A percentile compares a stretch with the other conserved stretches of the same genome.
These are phyloP conservation scores for Malassezia vespertilionis DNA, from an alignment of 1,284 basidiomycete species.

Conservation along the genomic window DNA sequence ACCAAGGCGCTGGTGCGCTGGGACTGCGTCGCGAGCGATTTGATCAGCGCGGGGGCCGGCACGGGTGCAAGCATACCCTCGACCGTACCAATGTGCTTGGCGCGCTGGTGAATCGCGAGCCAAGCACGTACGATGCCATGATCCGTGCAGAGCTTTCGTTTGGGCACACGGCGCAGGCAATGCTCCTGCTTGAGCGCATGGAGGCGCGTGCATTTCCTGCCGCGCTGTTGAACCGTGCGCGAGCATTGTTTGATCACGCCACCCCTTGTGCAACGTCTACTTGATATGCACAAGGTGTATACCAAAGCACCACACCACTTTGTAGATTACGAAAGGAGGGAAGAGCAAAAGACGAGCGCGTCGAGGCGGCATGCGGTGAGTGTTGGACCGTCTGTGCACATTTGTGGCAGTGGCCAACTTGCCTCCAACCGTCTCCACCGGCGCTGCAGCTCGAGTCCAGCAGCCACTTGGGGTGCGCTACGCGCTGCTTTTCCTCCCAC, in stretches of 20 bases:
- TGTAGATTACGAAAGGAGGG: too few species aligned
- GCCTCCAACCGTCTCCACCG: too few species aligned
- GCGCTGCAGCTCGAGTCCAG: too few species aligned
- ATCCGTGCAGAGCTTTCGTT: slow-evolving; percentile 75
- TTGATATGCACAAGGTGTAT: not conserved
- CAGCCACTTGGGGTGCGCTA: too few species aligned
- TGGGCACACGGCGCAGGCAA: slow-evolving; percentile 62
- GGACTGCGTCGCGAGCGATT: slow-evolving; percentile 47
- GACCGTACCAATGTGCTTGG: slow-evolving; percentile 25
- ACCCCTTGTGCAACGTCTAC: not conserved
- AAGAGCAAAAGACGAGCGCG: too few species aligned
- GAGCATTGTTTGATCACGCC: slow-evolving; percentile 22
- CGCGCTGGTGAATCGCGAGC: slow-evolving; percentile 75
- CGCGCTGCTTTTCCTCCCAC: too few species aligned
- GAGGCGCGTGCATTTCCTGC: slow-evolving; percentile 55
- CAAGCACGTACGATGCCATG: slow-evolving; percentile 81
- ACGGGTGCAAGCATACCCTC: too few species aligned
- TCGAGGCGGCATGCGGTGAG: too few species aligned
- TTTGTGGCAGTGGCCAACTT: too few species aligned
- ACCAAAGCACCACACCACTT: not conserved
- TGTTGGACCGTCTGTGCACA: too few species aligned
- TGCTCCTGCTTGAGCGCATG: slow-evolving; percentile 63
- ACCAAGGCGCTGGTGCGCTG: slow-evolving; percentile 49
- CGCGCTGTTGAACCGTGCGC: slow-evolving; percentile 41
- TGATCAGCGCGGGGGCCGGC: not conserved